Evolutionary conservation across 164 flowering plant species (phyloP).

Genomic region (Vitis riparia): DNA sequence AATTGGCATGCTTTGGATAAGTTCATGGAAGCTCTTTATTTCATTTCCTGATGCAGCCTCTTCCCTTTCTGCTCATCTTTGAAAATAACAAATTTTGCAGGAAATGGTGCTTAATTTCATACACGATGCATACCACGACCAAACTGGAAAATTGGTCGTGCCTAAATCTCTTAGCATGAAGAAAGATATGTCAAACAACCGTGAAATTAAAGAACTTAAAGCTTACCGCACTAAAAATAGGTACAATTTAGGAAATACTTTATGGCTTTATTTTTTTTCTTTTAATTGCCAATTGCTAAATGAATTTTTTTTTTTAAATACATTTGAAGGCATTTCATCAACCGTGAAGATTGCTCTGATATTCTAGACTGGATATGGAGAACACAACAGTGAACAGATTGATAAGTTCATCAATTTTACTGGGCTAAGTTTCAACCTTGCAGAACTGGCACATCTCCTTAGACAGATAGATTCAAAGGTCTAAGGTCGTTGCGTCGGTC

Average conservation of each 20-base stretch:
- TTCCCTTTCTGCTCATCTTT: background rate
- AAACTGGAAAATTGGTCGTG: conserved; percentile 45
- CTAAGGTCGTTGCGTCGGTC: background rate
- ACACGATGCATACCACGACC: conserved; percentile 56
- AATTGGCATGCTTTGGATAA: too few species aligned
- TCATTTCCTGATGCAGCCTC: background rate
- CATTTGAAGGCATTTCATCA: conserved; percentile 56
- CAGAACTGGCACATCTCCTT: too few species aligned
- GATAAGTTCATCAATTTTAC: background rate
- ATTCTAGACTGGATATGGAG: conserved; percentile 68
- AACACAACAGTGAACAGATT: conserved; percentile 34
- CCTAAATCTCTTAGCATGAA: conserved; percentile 66
- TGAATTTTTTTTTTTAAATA: conserved; percentile 8
- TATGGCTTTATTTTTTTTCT: too few species aligned
- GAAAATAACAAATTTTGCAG: conserved; percentile 37
- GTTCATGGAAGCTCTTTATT: background rate
- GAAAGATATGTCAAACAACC: conserved; percentile 41
- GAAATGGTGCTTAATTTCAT: conserved; percentile 69
- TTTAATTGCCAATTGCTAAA: background rate
- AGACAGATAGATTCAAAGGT: too few species aligned
- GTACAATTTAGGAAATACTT: conserved; percentile 28
- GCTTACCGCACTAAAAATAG: conserved; percentile 66
- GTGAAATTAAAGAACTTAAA: conserved; percentile 53
- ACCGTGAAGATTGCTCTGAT: conserved; percentile 57
- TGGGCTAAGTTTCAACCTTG: too few species aligned